phyloP scores from a whole-genome alignment of 768 basidiomycete species.

The Boletus reticuloceps region DNA sequence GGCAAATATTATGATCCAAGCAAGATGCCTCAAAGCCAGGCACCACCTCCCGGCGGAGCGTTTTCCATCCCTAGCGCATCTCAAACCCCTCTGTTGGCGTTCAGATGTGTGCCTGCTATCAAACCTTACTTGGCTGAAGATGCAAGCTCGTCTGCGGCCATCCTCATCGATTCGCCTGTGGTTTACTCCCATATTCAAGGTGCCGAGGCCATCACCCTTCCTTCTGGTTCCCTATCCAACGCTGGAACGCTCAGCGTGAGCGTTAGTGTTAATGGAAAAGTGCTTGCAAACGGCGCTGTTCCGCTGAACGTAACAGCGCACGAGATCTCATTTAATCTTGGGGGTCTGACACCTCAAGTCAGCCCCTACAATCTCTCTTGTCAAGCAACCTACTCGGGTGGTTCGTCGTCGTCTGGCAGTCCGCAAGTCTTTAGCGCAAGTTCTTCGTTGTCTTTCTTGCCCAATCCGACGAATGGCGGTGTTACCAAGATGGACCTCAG shows the following conservation, averaged over 20 bases:
- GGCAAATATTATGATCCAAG: slow-evolving; percentile 53
- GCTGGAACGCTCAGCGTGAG: slow-evolving; percentile 38
- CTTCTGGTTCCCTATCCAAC: slow-evolving; percentile 24
- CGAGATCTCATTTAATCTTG: slow-evolving; percentile 47
- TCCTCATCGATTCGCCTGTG: slow-evolving; percentile 54
- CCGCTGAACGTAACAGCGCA: slow-evolving; percentile 51
- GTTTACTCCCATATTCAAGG: slow-evolving; percentile 44
- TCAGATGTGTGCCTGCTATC: slow-evolving; percentile 57
- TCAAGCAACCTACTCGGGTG: slow-evolving; percentile 19
- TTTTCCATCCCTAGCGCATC: slow-evolving; percentile 41
- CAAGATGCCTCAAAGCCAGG: slow-evolving; percentile 28
- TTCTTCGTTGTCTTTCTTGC: slow-evolving; percentile 47
- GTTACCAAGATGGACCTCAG: slow-evolving; percentile 61
- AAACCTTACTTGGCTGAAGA: slow-evolving; percentile 59
- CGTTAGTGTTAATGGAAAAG: slow-evolving; percentile 43
- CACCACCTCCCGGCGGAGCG: slow-evolving; percentile 48
- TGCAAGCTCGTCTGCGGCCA: slow-evolving; percentile 38
- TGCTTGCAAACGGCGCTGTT: slow-evolving; percentile 43
- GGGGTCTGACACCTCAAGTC: slow-evolving; percentile 40
- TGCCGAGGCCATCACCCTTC: slow-evolving; percentile 41
- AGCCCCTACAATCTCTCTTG: slow-evolving; percentile 31
- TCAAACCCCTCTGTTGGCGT: slow-evolving; percentile 45
- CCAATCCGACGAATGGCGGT: slow-evolving; percentile 43
- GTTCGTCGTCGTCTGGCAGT: slow-evolving; percentile 27
- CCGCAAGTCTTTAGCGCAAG: slow-evolving; percentile 42